These are phyloP conservation scores for Phycomyces blakesleeanus DNA, from an alignment of 192 early-diverging fungal genomes.

Conservation along the genomic window DNA sequence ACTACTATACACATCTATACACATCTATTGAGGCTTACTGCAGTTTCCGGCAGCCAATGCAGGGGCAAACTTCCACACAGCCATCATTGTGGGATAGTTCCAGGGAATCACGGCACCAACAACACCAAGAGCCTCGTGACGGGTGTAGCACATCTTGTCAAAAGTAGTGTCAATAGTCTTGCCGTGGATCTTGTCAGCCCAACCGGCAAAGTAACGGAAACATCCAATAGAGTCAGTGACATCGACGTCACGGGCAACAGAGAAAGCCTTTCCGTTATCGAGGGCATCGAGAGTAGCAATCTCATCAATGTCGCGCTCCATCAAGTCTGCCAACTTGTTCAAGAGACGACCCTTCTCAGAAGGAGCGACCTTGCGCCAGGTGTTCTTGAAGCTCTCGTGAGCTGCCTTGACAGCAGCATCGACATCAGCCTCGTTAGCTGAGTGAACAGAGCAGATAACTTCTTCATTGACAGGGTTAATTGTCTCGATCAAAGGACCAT, in stretches of 20 bases:
- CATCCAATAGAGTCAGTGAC: slow-evolving; percentile 62
- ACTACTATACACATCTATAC: neutral
- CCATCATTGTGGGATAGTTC: slow-evolving; percentile 67
- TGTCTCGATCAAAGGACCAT: slow-evolving; percentile 35
- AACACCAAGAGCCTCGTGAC: slow-evolving; percentile 66
- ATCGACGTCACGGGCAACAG: slow-evolving; percentile 59
- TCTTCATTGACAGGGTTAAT: slow-evolving; percentile 38
- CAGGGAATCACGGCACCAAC: slow-evolving; percentile 76
- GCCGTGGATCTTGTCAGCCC: slow-evolving; percentile 60
- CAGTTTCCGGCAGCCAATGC: slow-evolving; percentile 72
- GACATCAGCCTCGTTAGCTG: slow-evolving; percentile 36
- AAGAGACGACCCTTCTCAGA: slow-evolving; percentile 53
- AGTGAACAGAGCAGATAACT: slow-evolving; percentile 33
- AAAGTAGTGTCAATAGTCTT: slow-evolving; percentile 46
- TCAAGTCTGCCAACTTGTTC: slow-evolving; percentile 54
- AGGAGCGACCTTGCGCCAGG: slow-evolving; percentile 56
- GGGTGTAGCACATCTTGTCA: slow-evolving; percentile 48
- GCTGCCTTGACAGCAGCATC: slow-evolving; percentile 36
- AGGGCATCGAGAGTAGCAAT: slow-evolving; percentile 61
- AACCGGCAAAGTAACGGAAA: slow-evolving; percentile 78
- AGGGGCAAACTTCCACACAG: slow-evolving; percentile 77
- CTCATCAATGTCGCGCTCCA: slow-evolving; percentile 46
- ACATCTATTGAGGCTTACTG: slow-evolving; percentile 27
- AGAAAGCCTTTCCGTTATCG: slow-evolving; percentile 78
- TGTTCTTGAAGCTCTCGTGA: slow-evolving; percentile 35